Conservation (phyloP, 2,329 filamentous ascomycete species). For the Anthostomella pinea region DNA sequence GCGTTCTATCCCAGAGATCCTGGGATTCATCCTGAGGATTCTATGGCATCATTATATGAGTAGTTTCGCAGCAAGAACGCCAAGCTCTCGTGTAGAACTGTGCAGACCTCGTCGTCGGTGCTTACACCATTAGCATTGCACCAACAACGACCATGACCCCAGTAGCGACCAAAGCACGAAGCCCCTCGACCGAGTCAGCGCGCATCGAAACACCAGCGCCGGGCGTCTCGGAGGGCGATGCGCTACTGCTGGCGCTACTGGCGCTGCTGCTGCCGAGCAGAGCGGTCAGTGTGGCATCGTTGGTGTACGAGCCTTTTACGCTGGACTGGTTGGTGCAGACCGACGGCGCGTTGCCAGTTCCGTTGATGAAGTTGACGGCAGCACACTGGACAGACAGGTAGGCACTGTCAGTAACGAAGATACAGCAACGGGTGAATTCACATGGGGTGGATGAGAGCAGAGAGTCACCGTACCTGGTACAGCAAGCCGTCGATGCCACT, state of each 20-base stretch:
- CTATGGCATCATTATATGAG: too few species aligned
- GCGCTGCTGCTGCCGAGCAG: slow-evolving; percentile 26
- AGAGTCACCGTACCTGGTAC: slow-evolving; percentile 45
- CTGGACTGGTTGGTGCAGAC: slow-evolving; percentile 39
- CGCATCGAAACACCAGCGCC: slow-evolving; percentile 21
- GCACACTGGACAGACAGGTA: slow-evolving; percentile 42
- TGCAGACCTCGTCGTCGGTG: too few species aligned
- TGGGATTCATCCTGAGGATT: too few species aligned
- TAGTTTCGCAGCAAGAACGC: too few species aligned
- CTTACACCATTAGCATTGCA: slow-evolving; percentile 19
- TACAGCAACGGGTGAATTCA: neutral
- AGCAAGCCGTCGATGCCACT: slow-evolving; percentile 54
- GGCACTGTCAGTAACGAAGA: neutral
- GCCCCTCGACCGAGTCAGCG: slow-evolving; percentile 9
- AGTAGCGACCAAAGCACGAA: slow-evolving; percentile 15
- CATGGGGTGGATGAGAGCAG: neutral
- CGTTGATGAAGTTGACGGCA: slow-evolving; percentile 53
- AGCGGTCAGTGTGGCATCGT: slow-evolving; percentile 30
- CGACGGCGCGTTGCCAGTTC: slow-evolving; percentile 27
- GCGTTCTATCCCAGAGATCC: too few species aligned
- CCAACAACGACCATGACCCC: slow-evolving; percentile 20
- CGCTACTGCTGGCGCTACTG: neutral
- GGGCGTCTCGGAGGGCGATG: slow-evolving; percentile 10
- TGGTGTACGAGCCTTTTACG: slow-evolving; percentile 30
- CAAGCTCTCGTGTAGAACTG: too few species aligned